Evolutionary conservation across 306 rosid genomes (phyloP).

Genomic region (Castanea crenata): DNA sequence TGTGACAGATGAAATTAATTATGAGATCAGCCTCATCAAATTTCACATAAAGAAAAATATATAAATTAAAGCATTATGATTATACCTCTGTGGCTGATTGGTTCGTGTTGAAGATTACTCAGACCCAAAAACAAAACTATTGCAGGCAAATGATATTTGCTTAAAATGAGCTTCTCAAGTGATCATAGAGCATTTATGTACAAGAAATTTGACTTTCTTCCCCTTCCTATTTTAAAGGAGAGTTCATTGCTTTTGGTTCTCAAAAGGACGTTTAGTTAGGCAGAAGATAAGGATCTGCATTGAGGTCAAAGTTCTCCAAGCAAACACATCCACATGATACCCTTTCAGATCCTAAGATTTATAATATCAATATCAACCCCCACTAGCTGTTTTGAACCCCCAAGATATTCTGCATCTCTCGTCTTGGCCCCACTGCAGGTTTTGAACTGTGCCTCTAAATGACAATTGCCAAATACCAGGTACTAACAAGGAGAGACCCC

Average conservation of each 20-base stretch:
- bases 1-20: background rate
- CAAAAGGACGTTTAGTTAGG: slow-evolving; percentile 16
- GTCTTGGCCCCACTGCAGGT: no score
- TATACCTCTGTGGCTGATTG: slow-evolving; percentile 39
- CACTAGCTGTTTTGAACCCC: background rate
- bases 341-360: background rate
- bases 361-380: background rate
- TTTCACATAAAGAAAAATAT: no score
- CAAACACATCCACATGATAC: background rate
- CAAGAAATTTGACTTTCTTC: background rate
- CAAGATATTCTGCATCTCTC: no score
- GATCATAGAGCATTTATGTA: slow-evolving; percentile 10
- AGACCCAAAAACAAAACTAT: background rate
- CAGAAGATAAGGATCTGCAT: slow-evolving; percentile 24
- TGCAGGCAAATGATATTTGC: background rate
- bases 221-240: background rate
- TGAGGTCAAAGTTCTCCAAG: slow-evolving; percentile 6
- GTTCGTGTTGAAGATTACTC: slow-evolving; percentile 33
- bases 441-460: background rate
- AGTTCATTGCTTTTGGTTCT: background rate
- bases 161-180: background rate
- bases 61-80: background rate
- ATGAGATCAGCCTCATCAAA: background rate
- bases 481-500: no score
- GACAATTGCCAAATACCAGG: background rate